Conservation (phyloP, 768 basidiomycete species). For the Boletus vinaceobasis region DNA sequence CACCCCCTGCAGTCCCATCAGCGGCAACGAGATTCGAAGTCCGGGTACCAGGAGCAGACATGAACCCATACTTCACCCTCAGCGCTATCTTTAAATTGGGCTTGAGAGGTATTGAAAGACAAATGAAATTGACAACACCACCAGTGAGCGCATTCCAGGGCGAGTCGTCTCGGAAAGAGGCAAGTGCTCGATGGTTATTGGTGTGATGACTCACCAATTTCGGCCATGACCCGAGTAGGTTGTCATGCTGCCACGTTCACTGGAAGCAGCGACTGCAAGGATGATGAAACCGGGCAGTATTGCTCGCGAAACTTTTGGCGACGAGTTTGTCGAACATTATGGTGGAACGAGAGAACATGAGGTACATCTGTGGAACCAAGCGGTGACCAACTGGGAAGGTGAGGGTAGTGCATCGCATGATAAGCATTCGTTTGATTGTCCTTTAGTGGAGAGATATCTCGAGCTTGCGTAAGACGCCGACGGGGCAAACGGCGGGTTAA, state of each 20-base stretch:
- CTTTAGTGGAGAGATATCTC: slow-evolving; percentile 77
- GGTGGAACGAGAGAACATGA: slow-evolving; percentile 95
- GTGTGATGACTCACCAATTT: background rate
- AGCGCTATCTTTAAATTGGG: slow-evolving; percentile 87
- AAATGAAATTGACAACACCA: slow-evolving; percentile 60
- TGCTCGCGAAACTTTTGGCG: slow-evolving; percentile 84
- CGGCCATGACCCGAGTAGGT: slow-evolving; percentile 39
- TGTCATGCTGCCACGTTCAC: slow-evolving; percentile 70
- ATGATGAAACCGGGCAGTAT: slow-evolving; percentile 80
- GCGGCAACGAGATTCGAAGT: slow-evolving; percentile 88
- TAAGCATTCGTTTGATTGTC: slow-evolving; percentile 7
- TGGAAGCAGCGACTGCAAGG: slow-evolving; percentile 72
- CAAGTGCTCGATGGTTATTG: slow-evolving; percentile 40
- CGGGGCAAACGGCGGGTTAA: background rate
- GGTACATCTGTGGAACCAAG: slow-evolving; percentile 79
- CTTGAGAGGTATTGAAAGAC: slow-evolving; percentile 80
- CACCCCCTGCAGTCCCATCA: slow-evolving; percentile 81
- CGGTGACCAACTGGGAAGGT: slow-evolving; percentile 96
- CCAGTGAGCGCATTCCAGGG: slow-evolving; percentile 49
- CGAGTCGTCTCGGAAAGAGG: slow-evolving; percentile 51
- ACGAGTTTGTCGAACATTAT: slow-evolving; percentile 91
- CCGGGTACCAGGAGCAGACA: slow-evolving; percentile 94
- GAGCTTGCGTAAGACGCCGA: slow-evolving; percentile 56
- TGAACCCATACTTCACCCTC: slow-evolving; percentile 89
- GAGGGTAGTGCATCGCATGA: slow-evolving; percentile 20